Base-by-base conservation (phyloP, 805 yeast genomes). In the Candida pseudofarinosa region DNA sequence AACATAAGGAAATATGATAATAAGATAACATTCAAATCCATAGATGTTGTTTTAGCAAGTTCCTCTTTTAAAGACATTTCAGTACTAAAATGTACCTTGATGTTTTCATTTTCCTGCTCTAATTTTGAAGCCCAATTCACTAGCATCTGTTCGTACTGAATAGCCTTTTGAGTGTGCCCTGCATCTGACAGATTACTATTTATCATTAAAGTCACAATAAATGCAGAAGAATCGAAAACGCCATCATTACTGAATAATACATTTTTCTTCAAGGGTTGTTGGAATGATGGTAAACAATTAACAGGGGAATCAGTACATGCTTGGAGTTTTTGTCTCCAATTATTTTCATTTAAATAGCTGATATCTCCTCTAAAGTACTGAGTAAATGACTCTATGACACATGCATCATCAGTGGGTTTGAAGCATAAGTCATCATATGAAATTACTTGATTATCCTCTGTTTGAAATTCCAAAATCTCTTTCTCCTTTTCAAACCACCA, bases 401-500 rank as follows among this genome's bases (percentile, higher is more conserved):
- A 91, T 0, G 77, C 56, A 8, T 81, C 91, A 2, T 80, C 88
- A 10, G 83, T 68, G 0, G 98, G 97, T 49, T 84, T 85, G 61
- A 88, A 81, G 56, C 99, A 91, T 39, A 90, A 60, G 47, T 85
- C 88, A 16, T 79, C 76, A 37, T 83, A 77, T 0, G 35, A 63
- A 48, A 41, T 49, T 45, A 32, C 56, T 15, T 13, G 5, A 19
- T 44, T 37, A 31, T 49, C 26, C 4, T 52, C 46, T 12, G 63
- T 67, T 39, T 19, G 42, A 48, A 5, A 73, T 56, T 37, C 55
- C 44, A 58, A 54, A 44, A 60, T 36, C 67, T 82, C 77, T 3
- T 56, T 44, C 60, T 91, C 98, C 19, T 80, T 81, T n/a, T 75
- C 79, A 54, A 84, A 83, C 95, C 97, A 89, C 98, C 98, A 91